Evolutionary conservation across 257 asterid species (phyloP), one percentile per base, ranked within the genome.

Genomic region (Eucommia ulmoides): DNA sequence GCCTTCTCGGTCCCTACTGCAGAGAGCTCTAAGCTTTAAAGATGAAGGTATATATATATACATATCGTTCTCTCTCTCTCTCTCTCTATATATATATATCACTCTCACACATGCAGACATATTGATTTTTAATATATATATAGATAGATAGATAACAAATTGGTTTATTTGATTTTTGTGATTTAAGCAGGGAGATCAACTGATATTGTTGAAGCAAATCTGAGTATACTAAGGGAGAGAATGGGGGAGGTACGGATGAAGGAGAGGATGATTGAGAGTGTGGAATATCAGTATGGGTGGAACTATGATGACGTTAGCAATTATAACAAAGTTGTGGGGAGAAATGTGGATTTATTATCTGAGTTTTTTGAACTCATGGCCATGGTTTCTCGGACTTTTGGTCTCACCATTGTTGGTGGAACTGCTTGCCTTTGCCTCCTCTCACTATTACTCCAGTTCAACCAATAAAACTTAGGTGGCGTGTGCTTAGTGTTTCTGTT

Each of bases 231-330:
- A 56, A 70, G 63, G 66, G 62, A 56, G 50, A 80, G 82, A 35
- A 64, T 80, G 45, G 76, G 66, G 41, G 68, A 63, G 19, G 57
- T 78, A n/a, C 65, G 55, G 59, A 65, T 35, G 0, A 75, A 57
- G 54, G 84, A 77, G 62, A 56, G 67, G 47, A 51, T 79, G 16
- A 81, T 72, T 20, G 72, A 67, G 24, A 62, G 78, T 22, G 58
- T 68, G 6, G 7, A 5, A 12, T 49, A 50, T 20, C 56, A 24
- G 22, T 49, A 21, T 1, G 78, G 79, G 22, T 66, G 77, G 79
- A 73, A 71, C 20, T 68, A 74, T 49, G 52, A 56, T 49, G 53
- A 58, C 20, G 16, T 26, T 2, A 1, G 14, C 0, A 24, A 41
- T 1, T 20, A 49, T 48, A 17, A 23, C 23, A 48, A 63, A 7